phyloP scores from a whole-genome alignment of 345 rosid species.

The Syzygium jambos region DNA sequence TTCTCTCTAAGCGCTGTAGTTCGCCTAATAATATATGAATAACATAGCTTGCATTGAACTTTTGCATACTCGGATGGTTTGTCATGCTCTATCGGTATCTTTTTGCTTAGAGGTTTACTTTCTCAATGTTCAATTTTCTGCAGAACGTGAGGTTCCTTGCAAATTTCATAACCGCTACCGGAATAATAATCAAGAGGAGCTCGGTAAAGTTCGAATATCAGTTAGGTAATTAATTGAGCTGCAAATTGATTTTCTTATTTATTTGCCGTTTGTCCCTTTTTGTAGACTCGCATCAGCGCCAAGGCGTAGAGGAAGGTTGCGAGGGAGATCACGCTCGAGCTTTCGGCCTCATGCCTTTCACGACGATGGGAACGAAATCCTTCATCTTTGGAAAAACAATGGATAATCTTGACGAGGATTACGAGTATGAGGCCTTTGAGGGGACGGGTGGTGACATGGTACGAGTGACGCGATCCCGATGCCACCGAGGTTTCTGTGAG shows the following conservation, averaged over 20 bases:
- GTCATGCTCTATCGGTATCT: neutral
- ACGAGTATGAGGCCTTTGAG: constrained; percentile 24
- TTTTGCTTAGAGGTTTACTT: no score
- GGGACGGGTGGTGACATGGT: neutral
- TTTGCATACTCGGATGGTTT: neutral
- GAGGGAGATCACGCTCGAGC: constrained; percentile 91
- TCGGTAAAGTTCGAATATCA: no score
- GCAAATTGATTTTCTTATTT: neutral
- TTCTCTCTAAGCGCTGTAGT: neutral
- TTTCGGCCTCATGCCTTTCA: constrained; percentile 87
- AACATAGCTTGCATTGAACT: neutral
- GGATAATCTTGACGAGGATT: constrained; percentile 56
- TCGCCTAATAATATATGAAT: neutral
- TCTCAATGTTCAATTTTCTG: no score
- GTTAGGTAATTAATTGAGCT: neutral
- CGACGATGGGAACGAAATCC: constrained; percentile 86
- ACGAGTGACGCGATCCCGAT: neutral
- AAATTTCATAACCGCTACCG: no score
- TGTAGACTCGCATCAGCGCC: constrained; percentile 79
- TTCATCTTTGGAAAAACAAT: constrained; percentile 53
- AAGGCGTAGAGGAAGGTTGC: constrained; percentile 93
- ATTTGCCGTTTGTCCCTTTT: neutral
- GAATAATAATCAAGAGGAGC: no score
- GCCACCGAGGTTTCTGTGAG: neutral
- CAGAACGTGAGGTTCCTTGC: no score